Base-by-base conservation (phyloP, 345 rosid genomes). In the Toxicodendron radicans region DNA sequence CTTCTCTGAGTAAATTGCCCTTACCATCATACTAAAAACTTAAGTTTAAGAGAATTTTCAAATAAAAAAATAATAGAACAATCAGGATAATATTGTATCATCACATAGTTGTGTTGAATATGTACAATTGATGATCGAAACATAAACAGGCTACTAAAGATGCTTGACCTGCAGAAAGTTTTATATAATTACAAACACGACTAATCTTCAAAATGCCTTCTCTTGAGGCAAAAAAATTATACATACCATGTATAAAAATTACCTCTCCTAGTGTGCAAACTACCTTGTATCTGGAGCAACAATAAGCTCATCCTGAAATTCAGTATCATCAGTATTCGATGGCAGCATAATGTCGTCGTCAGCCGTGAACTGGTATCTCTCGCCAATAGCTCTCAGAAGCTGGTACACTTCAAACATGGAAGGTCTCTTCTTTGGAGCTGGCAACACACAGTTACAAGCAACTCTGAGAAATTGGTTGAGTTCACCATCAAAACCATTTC, bases 391-490 rank as follows among this genome's bases (percentile, higher is more conserved):
- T 73, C 59, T 64, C 2, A 78, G 66, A 45, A 58, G 56, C 68
- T 71, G 67, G 58, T 79, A 67, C 10, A 71, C 75, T 63, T 74
- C 74, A 18, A 69, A 38, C 81, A 79, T 82, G 60, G 77, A 61
- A 5, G 79, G 66, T 46, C 85, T 76, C 70, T 73, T 70, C 70
- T 78, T 68, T 14, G 81, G 58, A 8, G 30, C n/a, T 30, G 73
- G 66, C 51, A 32, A 32, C 20, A 78, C 81, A 56, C 78, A 68
- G 53, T 61, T 64, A 45, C 66, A 78, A 9, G 78, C 81, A 30
- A 78, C 66, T 64, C 33, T 60, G 20, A 75, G 73, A 53, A 69
- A 69, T 54, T 57, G 78, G 56, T 56, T 30, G 10, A 69, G 41
- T 46, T 78, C 75, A 10, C 16, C 45, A 3, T 78, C 81, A 33